Conservation (phyloP, 208 protist species). For the Trypanosoma melophagium region DNA sequence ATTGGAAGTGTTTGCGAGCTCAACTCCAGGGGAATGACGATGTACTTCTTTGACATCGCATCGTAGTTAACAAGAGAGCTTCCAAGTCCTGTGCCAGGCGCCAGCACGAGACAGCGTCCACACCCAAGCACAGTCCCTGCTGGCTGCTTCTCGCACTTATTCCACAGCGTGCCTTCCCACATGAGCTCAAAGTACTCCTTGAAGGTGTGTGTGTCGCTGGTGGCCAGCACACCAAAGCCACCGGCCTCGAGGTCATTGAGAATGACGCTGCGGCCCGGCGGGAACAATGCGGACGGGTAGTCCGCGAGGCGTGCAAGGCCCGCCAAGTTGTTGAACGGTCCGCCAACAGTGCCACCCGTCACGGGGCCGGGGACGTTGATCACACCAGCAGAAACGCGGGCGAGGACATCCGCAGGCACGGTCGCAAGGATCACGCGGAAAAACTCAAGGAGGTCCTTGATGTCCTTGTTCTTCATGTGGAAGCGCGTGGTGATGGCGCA, state of each 20-base stretch:
- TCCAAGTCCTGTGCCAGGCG: constrained; percentile 66
- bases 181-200: constrained; percentile 61
- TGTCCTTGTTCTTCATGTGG: constrained; percentile 44
- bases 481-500: constrained; percentile 47
- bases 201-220: constrained; percentile 45
- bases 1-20: constrained; percentile 40
- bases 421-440: constrained; percentile 39
- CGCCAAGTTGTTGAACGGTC: constrained; percentile 74
- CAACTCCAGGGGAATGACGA: constrained; percentile 57
- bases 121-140: constrained; percentile 32
- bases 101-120: constrained; percentile 54
- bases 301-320: constrained; percentile 45
- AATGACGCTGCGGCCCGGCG: constrained; percentile 43
- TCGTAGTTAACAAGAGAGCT: constrained; percentile 62
- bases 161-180: constrained; percentile 71
- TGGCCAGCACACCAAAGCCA: constrained; percentile 61
- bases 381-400: too few relatives aligned
- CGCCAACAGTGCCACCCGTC: constrained; percentile 40
- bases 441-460: constrained; percentile 51
- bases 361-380: constrained; percentile 67
- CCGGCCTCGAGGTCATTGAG: constrained; percentile 74
- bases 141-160: constrained; percentile 17
- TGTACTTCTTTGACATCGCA: constrained; percentile 27
- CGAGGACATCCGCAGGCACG: constrained; percentile 32
- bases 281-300: constrained; percentile 58